Base-by-base conservation (phyloP, 257 asterid species). In the Capsicum chinense region DNA sequence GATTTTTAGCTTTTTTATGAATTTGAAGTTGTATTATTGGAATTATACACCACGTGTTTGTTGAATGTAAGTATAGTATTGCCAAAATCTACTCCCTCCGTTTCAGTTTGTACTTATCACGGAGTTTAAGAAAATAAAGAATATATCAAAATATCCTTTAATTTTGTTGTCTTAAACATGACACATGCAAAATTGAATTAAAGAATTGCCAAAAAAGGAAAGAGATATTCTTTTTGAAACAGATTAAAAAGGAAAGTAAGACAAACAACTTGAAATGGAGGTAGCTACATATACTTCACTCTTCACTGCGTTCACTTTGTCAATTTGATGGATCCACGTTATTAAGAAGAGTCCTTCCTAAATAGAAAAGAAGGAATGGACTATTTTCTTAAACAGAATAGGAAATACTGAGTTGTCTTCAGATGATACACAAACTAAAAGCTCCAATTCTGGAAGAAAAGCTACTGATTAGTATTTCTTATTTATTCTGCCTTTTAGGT, bases 21-120 rank as follows among this genome's bases (percentile, higher is more conserved):
- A 54, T 54, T 26, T 35, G 13, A 54, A 26, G 33, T 54, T 0
- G 4, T 54, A 26, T 78, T 54, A 52, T 26, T 52, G 12, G 26
- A 7, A 21, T 76, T 78, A 14, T 56, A 78, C 33, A 15, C 50
- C 81, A 78, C 13, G 5, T 54, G 64, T 78, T 78, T 78, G 81
- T 78, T 54, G 14, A 78, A 78, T 66, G 33, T 7, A 52, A 13
- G 4, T 74, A 0, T 5, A 13, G 44, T 50, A 76, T 52, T 76
- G 6, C 0, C 15, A 14, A 16, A 69, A 21, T 7, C 7, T 63
- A 63, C 44, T 39, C 44, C 44, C 44, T 39, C 44, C 44, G 0
- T 39, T 39, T 26, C 2, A 26, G 33, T 26, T 26, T 26, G 33
- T 26, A 26, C 33, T 26, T 26, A 26, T 26, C 33, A 26, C 33